These are phyloP conservation scores for Malus hybrid DNA, from an alignment of 331 rosid genomes.

Conservation along the genomic window DNA sequence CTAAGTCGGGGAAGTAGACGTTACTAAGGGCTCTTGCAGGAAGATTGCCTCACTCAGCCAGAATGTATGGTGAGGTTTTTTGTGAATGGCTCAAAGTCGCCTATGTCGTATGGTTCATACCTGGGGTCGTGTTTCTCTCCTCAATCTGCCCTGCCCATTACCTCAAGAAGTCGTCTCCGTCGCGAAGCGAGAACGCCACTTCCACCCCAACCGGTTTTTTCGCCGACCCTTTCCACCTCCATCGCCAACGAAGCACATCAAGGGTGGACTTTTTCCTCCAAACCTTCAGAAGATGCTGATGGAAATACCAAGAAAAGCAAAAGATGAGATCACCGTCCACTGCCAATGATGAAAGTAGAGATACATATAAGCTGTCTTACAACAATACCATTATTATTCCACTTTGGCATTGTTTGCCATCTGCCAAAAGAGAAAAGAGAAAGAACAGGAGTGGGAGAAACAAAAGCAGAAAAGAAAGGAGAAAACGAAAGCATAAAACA, in stretches of 20 bases:
- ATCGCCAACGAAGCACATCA: constrained; percentile 95
- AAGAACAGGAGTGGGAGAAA: too few relatives aligned
- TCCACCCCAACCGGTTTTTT: constrained; percentile 82
- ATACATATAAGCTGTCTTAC: too few relatives aligned
- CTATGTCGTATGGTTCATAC: constrained; percentile 81
- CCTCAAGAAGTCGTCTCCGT: constrained; percentile 38
- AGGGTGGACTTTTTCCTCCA: constrained; percentile 13
- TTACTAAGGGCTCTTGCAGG: constrained; percentile 89
- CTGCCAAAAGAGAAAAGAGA: too few relatives aligned
- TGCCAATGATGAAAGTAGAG: too few relatives aligned
- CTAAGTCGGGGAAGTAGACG: constrained; percentile 91
- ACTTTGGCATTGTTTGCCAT: too few relatives aligned
- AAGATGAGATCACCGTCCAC: too few relatives aligned
- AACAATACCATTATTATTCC: too few relatives aligned
- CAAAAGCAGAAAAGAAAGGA: too few relatives aligned
- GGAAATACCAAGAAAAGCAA: too few relatives aligned
- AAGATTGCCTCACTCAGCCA: constrained; percentile 69
- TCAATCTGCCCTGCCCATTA: constrained; percentile 54
- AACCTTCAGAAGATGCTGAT: too few relatives aligned
- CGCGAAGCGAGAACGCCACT: constrained; percentile 43
- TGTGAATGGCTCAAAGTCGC: constrained; percentile 63
- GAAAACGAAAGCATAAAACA: too few relatives aligned
- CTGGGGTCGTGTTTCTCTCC: too few relatives aligned
- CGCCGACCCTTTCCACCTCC: constrained; percentile 91
- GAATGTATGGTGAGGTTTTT: constrained; percentile 84